Base-by-base conservation (phyloP, 192 early-diverging fungal genomes). In the Coemansia sp. region DNA sequence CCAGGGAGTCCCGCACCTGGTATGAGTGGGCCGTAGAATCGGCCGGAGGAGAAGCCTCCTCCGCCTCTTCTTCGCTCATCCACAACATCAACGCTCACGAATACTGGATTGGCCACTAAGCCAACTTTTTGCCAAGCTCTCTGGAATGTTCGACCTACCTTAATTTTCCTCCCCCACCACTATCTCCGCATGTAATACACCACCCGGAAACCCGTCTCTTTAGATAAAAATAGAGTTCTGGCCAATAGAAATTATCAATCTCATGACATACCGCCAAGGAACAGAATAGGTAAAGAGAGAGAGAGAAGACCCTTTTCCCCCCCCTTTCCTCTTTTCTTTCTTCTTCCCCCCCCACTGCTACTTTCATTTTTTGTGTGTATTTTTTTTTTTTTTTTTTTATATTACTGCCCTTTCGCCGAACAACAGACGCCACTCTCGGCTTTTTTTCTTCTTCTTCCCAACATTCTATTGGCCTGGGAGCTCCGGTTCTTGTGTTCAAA, bases 11-110 rank as follows among this genome's bases (percentile, higher is more conserved):
- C 41, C 97, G 94, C 66, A 93, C 95, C 11, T 99, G 98, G 98
- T 98, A 98, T 74, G 98, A 99, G 77, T 99, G 98, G 98, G 73
- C 81, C 32, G 90, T 90, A 3, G 63, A 53, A 25, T 62, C 81
- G 8, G 17, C 53, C 1, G 19, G 38, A 60, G 61, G 66, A 23
- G 57, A 60, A 23, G 55, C 27, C 23, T 58, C 53, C 14, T 57
- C 55, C 46, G 17, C 46, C n/a, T 25, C 8, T 1, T 46, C 64
- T 15, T 78, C 76, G 39, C 57, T 39, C 31, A 57, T 82, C 38
- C 80, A 82, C 72, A 82, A 82, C 69, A 36, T 66, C 41, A 68
- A 62, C 51, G 80, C 65, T 32, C 72, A 66, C 63, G 68, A 77
- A 44, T 74, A 62, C 44, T 66, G 62, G 72, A 82, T 82, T 62